Conservation (phyloP, 805 yeast species). For the Saccharomycopsis capsularis region DNA sequence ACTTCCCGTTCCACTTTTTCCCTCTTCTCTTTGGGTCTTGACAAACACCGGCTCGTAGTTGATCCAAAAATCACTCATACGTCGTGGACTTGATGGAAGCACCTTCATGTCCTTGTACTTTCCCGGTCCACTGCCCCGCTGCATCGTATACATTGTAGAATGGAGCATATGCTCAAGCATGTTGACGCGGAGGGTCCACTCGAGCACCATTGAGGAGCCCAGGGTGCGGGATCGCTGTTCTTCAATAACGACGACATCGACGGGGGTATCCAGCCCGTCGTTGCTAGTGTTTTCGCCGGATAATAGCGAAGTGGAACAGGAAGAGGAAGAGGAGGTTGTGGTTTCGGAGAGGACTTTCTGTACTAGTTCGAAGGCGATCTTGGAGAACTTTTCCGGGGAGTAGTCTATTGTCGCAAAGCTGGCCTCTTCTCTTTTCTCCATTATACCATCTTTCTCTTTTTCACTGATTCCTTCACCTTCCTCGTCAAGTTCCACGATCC, state of each 20-base stretch:
- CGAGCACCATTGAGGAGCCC: slow-evolving; percentile 11
- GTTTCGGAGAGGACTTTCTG: neutral
- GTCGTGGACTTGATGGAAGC: slow-evolving; percentile 6
- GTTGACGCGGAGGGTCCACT: slow-evolving; percentile 21
- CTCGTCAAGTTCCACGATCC: neutral
- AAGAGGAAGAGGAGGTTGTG: too few species aligned
- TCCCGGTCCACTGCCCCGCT: neutral
- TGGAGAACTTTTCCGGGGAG: slow-evolving; percentile 2
- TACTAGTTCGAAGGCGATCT: slow-evolving; percentile 5
- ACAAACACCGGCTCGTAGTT: neutral
- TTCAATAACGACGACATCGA: slow-evolving; percentile 16
- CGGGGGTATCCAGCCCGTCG: neutral
- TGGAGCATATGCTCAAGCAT: slow-evolving; percentile 18
- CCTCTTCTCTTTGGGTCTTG: neutral
- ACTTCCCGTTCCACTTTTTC: neutral
- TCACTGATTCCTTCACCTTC: neutral
- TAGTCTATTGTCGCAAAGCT: neutral
- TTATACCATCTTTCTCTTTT: too few species aligned
- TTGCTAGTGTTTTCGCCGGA: too few species aligned
- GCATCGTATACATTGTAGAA: slow-evolving; percentile 10
- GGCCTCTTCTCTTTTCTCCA: neutral
- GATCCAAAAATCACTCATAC: slow-evolving; percentile 15
- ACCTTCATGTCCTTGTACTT: neutral
- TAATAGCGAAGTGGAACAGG: neutral
- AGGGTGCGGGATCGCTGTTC: slow-evolving; percentile 16